A percentile compares a stretch with the other conserved stretches of the same genome.
These are phyloP conservation scores for Arxiozyma heterogenica DNA, from an alignment of 1,139 yeast species.

Conservation along the genomic window DNA sequence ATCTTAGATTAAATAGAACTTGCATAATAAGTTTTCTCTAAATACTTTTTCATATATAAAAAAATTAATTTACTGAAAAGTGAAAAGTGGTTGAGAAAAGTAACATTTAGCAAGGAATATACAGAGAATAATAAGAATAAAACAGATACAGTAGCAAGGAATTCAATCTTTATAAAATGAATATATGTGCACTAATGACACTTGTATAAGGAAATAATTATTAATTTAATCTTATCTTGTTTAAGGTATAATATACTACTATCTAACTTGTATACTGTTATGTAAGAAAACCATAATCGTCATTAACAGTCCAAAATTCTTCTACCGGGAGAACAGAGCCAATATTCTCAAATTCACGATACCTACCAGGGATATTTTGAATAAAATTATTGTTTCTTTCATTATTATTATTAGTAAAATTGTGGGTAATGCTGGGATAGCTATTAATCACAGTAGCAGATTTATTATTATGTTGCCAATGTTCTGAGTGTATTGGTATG, in stretches of 20 bases:
- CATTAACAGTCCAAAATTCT: constrained; percentile 38
- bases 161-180: too few species aligned
- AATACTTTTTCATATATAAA: too few species aligned
- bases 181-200: not conserved
- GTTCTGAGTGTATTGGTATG: not conserved
- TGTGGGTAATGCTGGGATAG: not conserved
- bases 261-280: constrained; percentile 9
- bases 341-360: not conserved
- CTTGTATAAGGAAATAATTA: not conserved
- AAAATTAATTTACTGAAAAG: too few species aligned
- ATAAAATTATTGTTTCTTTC: not conserved
- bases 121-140: not conserved
- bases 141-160: not conserved
- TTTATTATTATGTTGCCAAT: not conserved
- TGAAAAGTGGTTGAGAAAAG: not conserved
- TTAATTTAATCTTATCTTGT: not conserved
- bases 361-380: not conserved
- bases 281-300: constrained; percentile 38
- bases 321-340: constrained; percentile 30
- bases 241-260: too few species aligned
- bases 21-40: too few species aligned
- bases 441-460: not conserved
- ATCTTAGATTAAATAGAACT: not conserved
- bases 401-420: not conserved
- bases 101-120: too few species aligned